Evolutionary conservation across 208 protist species (phyloP), one percentile per base, ranked within the genome.

Genomic region (Acanthamoeba sp.): DNA sequence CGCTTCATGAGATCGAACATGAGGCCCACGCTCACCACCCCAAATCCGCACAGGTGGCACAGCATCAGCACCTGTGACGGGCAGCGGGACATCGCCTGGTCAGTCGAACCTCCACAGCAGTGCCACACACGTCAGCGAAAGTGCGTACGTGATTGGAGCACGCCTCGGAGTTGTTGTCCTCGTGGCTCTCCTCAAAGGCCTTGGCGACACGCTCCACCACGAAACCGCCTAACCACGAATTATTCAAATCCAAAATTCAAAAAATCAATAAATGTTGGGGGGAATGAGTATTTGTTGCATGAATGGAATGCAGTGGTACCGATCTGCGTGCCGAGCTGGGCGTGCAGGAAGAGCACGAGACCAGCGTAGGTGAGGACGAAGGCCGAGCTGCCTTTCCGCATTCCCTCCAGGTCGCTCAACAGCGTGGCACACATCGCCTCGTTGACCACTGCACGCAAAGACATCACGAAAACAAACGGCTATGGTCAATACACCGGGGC

Each of bases 341-440:
- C 57, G 36, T 91, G 84, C 12, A 91, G 7, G 36, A 91, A 52
- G 34, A 50, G 36, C 14, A 91, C 32, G 22, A 91, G 32, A 20
- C 29, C 84, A 32, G 84, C 84, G 38, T 91, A 69, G 84, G 40
- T 91, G 55, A 91, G 36, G 24, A 71, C 52, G 10, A 91, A 69
- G 6, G 12, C 36, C 27, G 45, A 42, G 84, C 45, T 40, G 55
- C 32, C 57, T 20, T 91, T 62, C 24, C 40, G 52, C 34, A 50
- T 50, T 18, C 40, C 84, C 55, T 20, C 36, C 32, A 69, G 36
- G 84, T 62, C 84, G 52, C 27, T 50, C 52, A 91, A n/a, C 22
- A 91, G n/a, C 7, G 52, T 27, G 24, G 24, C 55, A 34, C 55
- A 73, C 32, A 91, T 16, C 29, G 40, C 57, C 84, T 91, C 84